These are phyloP conservation scores for Neophaeococcomyces mojaviensis DNA, from an alignment of 2,329 filamentous ascomycete genomes.

Conservation along the genomic window DNA sequence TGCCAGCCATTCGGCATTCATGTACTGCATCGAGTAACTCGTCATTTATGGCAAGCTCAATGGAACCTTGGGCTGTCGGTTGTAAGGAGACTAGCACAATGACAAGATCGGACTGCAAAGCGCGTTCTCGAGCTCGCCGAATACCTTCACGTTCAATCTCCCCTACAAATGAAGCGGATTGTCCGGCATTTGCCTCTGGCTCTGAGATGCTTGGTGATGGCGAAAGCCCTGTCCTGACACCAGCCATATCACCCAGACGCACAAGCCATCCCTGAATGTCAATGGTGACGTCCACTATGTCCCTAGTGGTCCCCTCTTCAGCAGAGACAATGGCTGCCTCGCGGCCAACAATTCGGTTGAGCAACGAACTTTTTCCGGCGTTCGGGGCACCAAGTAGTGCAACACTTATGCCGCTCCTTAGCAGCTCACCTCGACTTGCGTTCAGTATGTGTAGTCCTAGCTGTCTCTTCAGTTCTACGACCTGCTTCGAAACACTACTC, in stretches of 20 bases:
- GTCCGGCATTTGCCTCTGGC: slow-evolving; percentile 4
- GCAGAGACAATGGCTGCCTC: slow-evolving; percentile 92
- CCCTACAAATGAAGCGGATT: slow-evolving; percentile 47
- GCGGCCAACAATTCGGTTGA: slow-evolving; percentile 82
- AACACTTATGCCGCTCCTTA: slow-evolving; percentile 77
- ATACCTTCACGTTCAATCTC: slow-evolving; percentile 85
- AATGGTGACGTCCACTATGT: slow-evolving; percentile 85
- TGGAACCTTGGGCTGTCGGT: slow-evolving; percentile 26
- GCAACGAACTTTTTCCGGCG: slow-evolving; percentile 85
- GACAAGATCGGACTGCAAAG: slow-evolving; percentile 75
- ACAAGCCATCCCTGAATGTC: slow-evolving; percentile 87
- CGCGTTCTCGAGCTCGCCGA: slow-evolving; percentile 71
- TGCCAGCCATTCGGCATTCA: slow-evolving; percentile 41
- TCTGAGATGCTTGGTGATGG: background rate
- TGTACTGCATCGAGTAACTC: slow-evolving; percentile 50
- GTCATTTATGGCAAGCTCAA: slow-evolving; percentile 39
- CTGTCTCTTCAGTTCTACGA: slow-evolving; percentile 52
- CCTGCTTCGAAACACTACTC: slow-evolving; percentile 58
- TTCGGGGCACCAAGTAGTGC: slow-evolving; percentile 88
- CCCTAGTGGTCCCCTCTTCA: slow-evolving; percentile 87
- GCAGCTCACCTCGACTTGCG: slow-evolving; percentile 71
- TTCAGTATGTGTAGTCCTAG: slow-evolving; percentile 67
- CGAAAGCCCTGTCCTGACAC: slow-evolving; percentile 53
- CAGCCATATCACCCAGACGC: slow-evolving; percentile 92
- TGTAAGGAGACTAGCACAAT: slow-evolving; percentile 74